Evolutionary conservation across 2,329 filamentous ascomycete species (phyloP), one percentile per base, ranked within the genome.

Genomic region (Penicillium brasilianum): DNA sequence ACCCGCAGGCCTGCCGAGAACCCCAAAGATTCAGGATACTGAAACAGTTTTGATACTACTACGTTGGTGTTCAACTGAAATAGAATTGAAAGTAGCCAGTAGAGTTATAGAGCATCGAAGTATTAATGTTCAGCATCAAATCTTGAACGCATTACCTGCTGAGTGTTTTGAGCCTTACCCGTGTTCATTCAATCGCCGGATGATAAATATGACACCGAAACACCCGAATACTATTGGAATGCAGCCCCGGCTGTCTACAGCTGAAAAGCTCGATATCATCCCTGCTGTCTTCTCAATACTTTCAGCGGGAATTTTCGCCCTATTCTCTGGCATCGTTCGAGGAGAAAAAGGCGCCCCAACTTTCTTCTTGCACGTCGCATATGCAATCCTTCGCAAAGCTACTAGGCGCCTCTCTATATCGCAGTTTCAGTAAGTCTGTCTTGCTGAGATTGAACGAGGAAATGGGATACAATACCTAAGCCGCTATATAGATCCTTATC

Each of bases 381-480:
- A 43, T 14, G 41, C 41, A 43, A 43, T 43, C 11, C 41, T 43
- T 43, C 41, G 41, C 41, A 43, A 43, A 43, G 41, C 41, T 43
- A 43, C 41, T 11, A 43, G 41, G 41, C 41, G 41, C 18, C n/a
- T 43, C 18, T 43, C 41, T 11, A 43, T 43, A 43, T 43, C 10
- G 18, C 41, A 43, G 41, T 43, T 43, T 43, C 41, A 43, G 41
- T 43, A 43, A 43, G 41, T 22, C 41, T 43, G 41, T 43, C 41
- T 43, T 22, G 41, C 22, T 22, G 41, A 43, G 41, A 11, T 18
- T 22, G 8, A 43, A 43, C 41, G 41, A 4, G 8, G 10, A 22
- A 5, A 8, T 43, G 10, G n/a, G 18, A 43, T 43, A 43, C 11
- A 13, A 43, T 43, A 22, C 3, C 14, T 43, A 43, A 43, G 41